Conservation (phyloP, 23 red algal species). For the Chondrus crispus region DNA sequence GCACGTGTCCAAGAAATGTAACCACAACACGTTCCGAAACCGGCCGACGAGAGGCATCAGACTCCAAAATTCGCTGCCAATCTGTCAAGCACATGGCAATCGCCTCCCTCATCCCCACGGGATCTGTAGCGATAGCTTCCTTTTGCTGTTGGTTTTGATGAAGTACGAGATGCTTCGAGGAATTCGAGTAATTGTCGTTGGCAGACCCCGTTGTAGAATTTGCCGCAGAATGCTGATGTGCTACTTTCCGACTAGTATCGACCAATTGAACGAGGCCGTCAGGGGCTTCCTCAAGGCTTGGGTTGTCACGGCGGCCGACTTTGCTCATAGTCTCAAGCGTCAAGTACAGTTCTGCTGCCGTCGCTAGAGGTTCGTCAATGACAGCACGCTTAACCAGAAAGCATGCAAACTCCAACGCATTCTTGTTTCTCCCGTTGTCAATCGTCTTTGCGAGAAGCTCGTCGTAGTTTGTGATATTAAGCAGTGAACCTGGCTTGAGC, state of each 20-base stretch:
- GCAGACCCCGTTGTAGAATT: neutral
- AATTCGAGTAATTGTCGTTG: neutral
- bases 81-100: slow-evolving; percentile 30
- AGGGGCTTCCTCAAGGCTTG: slow-evolving; percentile 12
- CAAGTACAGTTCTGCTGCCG: slow-evolving; percentile 66
- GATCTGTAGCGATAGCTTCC: slow-evolving; percentile 18
- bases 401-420: slow-evolving; percentile 74
- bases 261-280: slow-evolving; percentile 63
- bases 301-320: slow-evolving; percentile 31
- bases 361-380: slow-evolving; percentile 63
- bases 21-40: slow-evolving; percentile 39
- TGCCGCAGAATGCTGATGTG: neutral
- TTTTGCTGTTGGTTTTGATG: neutral
- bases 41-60: neutral
- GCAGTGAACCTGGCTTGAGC: slow-evolving; percentile 36
- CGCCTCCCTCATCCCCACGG: slow-evolving; percentile 14
- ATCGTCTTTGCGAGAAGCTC: slow-evolving; percentile 69
- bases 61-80: slow-evolving; percentile 54
- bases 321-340: slow-evolving; percentile 73
- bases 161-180: neutral
- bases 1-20: slow-evolving; percentile 26
- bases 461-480: slow-evolving; percentile 73
- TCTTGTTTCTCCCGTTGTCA: slow-evolving; percentile 70
- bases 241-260: slow-evolving; percentile 18
- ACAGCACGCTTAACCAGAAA: slow-evolving; percentile 62